Evolutionary conservation across 192 early-diverging fungal genomes (phyloP).

Genomic region (Spizellomyces punctatus): DNA sequence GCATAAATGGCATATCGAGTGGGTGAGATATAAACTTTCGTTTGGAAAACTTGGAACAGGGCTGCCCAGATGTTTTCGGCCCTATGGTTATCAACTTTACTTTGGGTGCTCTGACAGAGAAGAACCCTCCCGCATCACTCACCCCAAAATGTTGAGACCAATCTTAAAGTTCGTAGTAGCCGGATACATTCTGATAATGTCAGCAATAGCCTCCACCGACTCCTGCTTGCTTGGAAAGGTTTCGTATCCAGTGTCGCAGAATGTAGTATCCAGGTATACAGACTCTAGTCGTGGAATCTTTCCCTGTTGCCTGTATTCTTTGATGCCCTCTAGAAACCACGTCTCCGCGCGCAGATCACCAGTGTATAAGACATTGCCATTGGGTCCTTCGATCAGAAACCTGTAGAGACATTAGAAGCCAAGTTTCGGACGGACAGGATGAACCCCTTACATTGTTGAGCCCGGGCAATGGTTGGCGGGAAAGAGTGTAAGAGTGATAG

Average conservation of each 20-base stretch:
- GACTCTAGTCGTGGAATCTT: conserved; percentile 33
- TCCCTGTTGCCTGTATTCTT: conserved; percentile 11
- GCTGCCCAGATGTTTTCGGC: conserved; percentile 47
- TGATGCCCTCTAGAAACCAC: conserved; percentile 27
- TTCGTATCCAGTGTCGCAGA: conserved; percentile 36
- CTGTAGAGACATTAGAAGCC: neutral
- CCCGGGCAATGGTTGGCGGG: conserved; percentile 56
- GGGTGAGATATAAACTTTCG: conserved; percentile 32
- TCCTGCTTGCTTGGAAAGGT: conserved; percentile 38
- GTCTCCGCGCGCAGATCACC: conserved; percentile 45
- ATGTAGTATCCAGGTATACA: conserved; percentile 57
- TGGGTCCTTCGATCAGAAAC: conserved; percentile 40
- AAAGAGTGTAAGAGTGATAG: conserved; percentile 39
- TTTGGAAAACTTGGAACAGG: conserved; percentile 39
- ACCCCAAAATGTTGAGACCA: conserved; percentile 51
- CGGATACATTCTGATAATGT: conserved; percentile 22
- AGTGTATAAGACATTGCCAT: conserved; percentile 36
- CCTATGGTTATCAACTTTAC: neutral
- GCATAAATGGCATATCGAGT: neutral
- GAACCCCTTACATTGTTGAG: conserved; percentile 44
- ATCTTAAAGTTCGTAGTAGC: conserved; percentile 40
- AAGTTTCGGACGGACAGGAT: neutral
- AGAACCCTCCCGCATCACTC: neutral
- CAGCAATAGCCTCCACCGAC: conserved; percentile 3
- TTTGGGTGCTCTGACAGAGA: too few relatives aligned